A percentile compares a stretch with the other conserved stretches of the same genome.
These are phyloP conservation scores for Kodamaea kakaduensis DNA, from an alignment of 805 yeast species.

Conservation along the genomic window DNA sequence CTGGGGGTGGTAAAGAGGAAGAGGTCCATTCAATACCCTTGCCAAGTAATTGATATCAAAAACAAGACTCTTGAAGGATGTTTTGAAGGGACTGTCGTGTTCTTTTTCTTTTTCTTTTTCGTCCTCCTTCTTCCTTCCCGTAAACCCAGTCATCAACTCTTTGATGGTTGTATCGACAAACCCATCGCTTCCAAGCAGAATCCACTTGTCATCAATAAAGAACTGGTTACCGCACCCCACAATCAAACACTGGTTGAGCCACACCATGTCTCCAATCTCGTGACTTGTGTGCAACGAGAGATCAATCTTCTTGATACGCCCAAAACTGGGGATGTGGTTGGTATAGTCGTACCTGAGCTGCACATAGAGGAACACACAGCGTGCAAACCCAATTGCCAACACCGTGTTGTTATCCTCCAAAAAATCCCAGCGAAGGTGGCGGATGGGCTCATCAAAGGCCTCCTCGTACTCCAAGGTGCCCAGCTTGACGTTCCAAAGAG, in stretches of 20 bases:
- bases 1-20: constrained; percentile 91
- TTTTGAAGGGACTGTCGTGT: too few species aligned
- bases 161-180: constrained; percentile 52
- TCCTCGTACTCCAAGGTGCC: constrained; percentile 65
- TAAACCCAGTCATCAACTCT: constrained; percentile 33
- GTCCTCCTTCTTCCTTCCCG: constrained; percentile 6
- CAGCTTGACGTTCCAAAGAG: constrained; percentile 77
- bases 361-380: constrained; percentile 63
- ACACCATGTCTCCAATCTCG: constrained; percentile 80
- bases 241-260: constrained; percentile 78
- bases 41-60: constrained; percentile 63
- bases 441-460: constrained; percentile 21
- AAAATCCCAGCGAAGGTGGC: constrained; percentile 18
- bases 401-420: constrained; percentile 50
- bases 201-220: constrained; percentile 70
- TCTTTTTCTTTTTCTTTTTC: constrained; percentile 3
- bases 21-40: constrained; percentile 78
- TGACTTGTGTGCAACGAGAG: constrained; percentile 71
- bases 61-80: constrained; percentile 20
- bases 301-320: constrained; percentile 69
- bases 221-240: constrained; percentile 89
- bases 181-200: constrained; percentile 18
- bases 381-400: constrained; percentile 72
- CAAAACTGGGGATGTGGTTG: constrained; percentile 70
- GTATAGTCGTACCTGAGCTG: constrained; percentile 89